A percentile compares a stretch with the other conserved stretches of the same genome.
phyloP scores from a whole-genome alignment of 345 rosid genomes.

The Kandelia obovata region DNA sequence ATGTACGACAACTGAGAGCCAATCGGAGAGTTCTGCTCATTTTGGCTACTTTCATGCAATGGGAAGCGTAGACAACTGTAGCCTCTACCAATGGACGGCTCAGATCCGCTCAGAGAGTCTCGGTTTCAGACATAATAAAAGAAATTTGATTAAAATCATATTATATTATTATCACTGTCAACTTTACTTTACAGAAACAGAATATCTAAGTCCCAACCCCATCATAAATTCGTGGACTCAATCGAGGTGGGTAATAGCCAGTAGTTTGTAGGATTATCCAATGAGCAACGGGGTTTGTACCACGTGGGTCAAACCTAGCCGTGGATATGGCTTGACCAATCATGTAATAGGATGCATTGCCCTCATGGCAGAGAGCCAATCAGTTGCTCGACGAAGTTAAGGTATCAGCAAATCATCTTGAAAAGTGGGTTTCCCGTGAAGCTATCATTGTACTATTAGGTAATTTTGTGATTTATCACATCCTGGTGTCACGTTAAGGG shows the following conservation, averaged over 20 bases:
- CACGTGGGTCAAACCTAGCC: constrained; percentile 45
- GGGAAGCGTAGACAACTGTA: constrained; percentile 21
- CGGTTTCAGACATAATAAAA: constrained; percentile 17
- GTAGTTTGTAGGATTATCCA: constrained; percentile 30
- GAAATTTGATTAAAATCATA: not conserved
- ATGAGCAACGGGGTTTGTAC: constrained; percentile 35
- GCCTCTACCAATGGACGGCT: constrained; percentile 49
- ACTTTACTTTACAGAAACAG: constrained; percentile 4
- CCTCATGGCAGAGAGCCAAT: constrained; percentile 68
- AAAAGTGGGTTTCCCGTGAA: constrained; percentile 6
- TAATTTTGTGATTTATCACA: not conserved
- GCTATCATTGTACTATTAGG: not conserved
- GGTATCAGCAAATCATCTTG: constrained; percentile 45
- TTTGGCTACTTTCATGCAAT: constrained; percentile 35
- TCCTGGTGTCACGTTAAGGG: constrained; percentile 4
- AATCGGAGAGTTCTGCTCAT: constrained; percentile 37
- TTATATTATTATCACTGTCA: not conserved
- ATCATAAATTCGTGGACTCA: not conserved
- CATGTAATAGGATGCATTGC: constrained; percentile 37
- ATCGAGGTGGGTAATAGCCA: constrained; percentile 42
- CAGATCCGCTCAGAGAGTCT: constrained; percentile 40
- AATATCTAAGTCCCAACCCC: not conserved
- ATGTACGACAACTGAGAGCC: constrained; percentile 43
- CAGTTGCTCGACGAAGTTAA: constrained; percentile 80
- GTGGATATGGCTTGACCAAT: constrained; percentile 48